phyloP scores from a whole-genome alignment of 176 grass and related monocot species.

The Ananas comosus region DNA sequence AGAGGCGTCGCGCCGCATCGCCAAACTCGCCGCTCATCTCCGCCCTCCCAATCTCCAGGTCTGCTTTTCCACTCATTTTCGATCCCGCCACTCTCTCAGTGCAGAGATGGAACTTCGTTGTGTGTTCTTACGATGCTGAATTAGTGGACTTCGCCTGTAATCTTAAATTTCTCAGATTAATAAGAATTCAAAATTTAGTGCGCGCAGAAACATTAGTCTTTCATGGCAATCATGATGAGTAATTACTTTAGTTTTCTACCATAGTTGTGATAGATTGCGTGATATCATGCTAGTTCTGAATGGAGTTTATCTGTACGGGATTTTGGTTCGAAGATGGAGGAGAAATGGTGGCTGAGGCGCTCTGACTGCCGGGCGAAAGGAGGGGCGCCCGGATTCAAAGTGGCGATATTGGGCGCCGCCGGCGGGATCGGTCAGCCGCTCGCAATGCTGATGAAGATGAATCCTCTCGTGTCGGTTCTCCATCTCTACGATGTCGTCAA shows the following conservation, averaged over 20 bases:
- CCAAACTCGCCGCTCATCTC: conserved; percentile 50
- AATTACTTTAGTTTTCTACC: no score
- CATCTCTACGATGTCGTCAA: conserved; percentile 91
- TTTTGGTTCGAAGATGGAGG: conserved; percentile 34
- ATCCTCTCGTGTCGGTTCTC: conserved; percentile 65
- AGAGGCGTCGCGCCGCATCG: conserved; percentile 46
- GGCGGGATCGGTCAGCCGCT: conserved; percentile 92
- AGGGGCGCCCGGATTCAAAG: conserved; percentile 67
- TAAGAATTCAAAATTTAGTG: no score
- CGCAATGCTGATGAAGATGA: conserved; percentile 85
- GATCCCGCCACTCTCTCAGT: not conserved
- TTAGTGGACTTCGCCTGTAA: no score
- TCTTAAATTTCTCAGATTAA: no score
- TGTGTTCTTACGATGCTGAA: no score
- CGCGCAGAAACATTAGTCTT: no score
- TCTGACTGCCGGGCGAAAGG: conserved; percentile 67
- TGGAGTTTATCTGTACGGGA: not conserved
- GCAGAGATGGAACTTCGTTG: conserved; percentile 1
- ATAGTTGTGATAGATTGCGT: no score
- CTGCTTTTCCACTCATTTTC: not conserved
- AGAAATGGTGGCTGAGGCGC: conserved; percentile 26
- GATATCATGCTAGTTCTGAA: no score
- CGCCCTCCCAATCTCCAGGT: conserved; percentile 38
- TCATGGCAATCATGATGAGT: no score
- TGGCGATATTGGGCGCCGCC: conserved; percentile 65